A percentile compares a stretch with the other conserved stretches of the same genome.
phyloP scores from a whole-genome alignment of 306 rosid genomes.

The Gastrolobium bilobum region DNA sequence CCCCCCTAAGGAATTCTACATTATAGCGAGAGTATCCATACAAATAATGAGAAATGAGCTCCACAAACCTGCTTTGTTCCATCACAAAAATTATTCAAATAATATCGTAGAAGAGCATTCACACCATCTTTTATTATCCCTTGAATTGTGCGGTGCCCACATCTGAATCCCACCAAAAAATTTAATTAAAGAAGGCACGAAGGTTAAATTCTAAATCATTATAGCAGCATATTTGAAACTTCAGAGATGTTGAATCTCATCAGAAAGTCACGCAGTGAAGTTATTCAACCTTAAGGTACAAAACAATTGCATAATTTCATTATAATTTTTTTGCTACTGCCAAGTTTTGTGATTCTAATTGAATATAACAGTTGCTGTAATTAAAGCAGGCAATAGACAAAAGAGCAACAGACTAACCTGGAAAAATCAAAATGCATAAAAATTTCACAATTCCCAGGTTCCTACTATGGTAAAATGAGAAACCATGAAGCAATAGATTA shows the following conservation, averaged over 20 bases:
- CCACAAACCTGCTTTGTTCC: constrained; percentile 87
- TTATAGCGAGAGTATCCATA: constrained; percentile 27
- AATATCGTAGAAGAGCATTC: constrained; percentile 86
- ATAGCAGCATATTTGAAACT: constrained; percentile 39
- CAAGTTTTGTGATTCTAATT: constrained; percentile 38
- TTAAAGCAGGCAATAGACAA: constrained; percentile 25
- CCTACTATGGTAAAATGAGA: constrained; percentile 2
- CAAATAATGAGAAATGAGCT: constrained; percentile 43
- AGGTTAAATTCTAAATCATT: constrained; percentile 26
- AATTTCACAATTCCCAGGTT: neutral
- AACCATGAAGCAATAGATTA: constrained; percentile 22
- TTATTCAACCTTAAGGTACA: constrained; percentile 34
- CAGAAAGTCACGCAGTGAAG: constrained; percentile 28
- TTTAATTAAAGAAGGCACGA: constrained; percentile 15
- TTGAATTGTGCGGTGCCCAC: constrained; percentile 85
- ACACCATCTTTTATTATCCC: constrained; percentile 81
- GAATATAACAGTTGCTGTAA: constrained; percentile 32
- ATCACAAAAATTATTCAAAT: constrained; percentile 84
- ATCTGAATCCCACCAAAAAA: constrained; percentile 63
- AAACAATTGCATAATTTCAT: constrained; percentile 36
- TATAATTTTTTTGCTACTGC: neutral
- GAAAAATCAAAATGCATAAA: constrained; percentile 23
- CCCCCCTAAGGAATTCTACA: constrained; percentile 38
- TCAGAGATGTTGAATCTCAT: constrained; percentile 9
- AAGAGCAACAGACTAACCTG: constrained; percentile 19